Evolutionary conservation across 164 flowering plant species (phyloP).

Genomic region (Liriodendron chinense): DNA sequence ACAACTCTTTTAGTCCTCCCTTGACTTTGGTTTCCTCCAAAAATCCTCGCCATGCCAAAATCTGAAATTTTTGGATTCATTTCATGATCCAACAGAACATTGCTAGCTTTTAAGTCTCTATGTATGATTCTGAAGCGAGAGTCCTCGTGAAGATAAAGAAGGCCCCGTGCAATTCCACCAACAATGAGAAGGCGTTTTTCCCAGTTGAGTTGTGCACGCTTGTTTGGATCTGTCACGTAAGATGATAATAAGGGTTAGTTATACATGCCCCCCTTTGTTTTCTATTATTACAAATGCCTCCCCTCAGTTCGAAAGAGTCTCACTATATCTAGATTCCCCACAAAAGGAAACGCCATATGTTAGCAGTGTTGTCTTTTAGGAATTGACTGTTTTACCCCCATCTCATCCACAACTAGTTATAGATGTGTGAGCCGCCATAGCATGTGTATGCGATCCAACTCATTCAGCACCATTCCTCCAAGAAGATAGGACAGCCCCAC

Average conservation of each 20-base stretch:
- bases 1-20: slow-evolving; percentile 21
- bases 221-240: neutral
- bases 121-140: slow-evolving; percentile 32
- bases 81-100: slow-evolving; percentile 43
- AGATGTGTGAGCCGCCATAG: too few species aligned
- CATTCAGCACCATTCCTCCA: too few species aligned
- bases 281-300: too few species aligned
- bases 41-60: slow-evolving; percentile 46
- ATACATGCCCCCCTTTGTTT: too few species aligned
- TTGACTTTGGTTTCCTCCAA: slow-evolving; percentile 24
- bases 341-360: too few species aligned
- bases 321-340: too few species aligned
- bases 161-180: neutral
- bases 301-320: too few species aligned
- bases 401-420: too few species aligned
- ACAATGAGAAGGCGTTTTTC: slow-evolving; percentile 18
- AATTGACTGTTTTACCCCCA: too few species aligned
- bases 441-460: too few species aligned
- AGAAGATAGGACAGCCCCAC: too few species aligned
- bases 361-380: too few species aligned
- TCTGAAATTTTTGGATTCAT: slow-evolving; percentile 50
- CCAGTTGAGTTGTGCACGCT: neutral
- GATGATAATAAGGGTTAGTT: neutral
- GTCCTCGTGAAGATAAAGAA: neutral
- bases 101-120: slow-evolving; percentile 57